A percentile compares a stretch with the other conserved stretches of the same genome.
Evolutionary conservation across 176 grass and related monocot species (phyloP).

Genomic region (Cymbopogon citratus): DNA sequence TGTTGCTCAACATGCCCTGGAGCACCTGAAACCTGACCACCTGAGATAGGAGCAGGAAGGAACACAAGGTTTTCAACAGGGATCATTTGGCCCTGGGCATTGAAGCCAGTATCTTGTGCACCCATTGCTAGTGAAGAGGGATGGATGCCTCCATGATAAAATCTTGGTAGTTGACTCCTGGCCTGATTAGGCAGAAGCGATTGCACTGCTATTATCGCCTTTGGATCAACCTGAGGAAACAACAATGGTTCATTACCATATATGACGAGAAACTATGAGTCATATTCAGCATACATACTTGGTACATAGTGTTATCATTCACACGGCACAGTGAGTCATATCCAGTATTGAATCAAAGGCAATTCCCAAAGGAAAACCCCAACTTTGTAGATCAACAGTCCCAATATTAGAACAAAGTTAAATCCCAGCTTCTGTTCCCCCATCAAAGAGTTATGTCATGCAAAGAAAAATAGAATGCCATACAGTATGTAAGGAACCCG

Average conservation of each 20-base stretch:
- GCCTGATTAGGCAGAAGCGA: not conserved
- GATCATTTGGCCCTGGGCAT: not conserved
- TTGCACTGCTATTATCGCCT: not conserved
- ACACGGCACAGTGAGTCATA: not conserved
- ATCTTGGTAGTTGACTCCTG: not conserved
- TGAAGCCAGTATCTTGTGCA: not conserved
- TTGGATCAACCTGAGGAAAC: not conserved
- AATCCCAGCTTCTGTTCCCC: not conserved
- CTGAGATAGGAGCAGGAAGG: not conserved
- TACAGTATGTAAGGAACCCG: not conserved
- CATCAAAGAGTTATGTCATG: not conserved
- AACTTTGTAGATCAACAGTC: not conserved
- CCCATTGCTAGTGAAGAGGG: not conserved
- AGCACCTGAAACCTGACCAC: not conserved
- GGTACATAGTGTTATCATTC: not conserved
- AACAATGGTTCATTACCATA: not conserved
- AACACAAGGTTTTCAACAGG: not conserved
- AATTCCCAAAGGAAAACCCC: not conserved
- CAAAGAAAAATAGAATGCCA: not conserved
- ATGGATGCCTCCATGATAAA: not conserved
- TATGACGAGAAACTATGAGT: not conserved
- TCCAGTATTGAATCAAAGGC: not conserved
- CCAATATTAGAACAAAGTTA: not conserved
- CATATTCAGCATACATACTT: not conserved
- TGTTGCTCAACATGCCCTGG: not conserved